Conservation (phyloP, 768 basidiomycete species). For the Podaxis sp. region DNA sequence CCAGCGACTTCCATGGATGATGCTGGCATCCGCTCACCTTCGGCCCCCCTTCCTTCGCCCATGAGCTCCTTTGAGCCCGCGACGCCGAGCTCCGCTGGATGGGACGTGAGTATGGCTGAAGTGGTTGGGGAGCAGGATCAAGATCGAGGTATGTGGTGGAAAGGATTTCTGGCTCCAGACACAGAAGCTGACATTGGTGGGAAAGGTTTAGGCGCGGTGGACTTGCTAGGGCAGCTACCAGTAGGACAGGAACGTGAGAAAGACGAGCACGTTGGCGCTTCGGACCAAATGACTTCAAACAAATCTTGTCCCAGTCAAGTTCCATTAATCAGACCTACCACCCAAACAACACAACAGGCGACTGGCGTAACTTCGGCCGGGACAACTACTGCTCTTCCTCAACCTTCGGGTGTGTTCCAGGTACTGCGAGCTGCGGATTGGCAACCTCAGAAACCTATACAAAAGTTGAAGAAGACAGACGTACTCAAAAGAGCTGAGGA, state of each 20-base stretch:
- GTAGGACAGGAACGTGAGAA: constrained; percentile 24
- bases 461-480: constrained; percentile 25
- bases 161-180: constrained; percentile 14
- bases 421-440: constrained; percentile 1
- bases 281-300: not conserved
- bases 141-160: constrained; percentile 23
- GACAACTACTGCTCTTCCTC: not conserved
- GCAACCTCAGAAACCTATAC: constrained; percentile 8
- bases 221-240: constrained; percentile 11
- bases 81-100: constrained; percentile 35
- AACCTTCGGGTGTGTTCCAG: constrained; percentile 6
- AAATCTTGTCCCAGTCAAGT: not conserved
- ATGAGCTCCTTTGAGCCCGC: constrained; percentile 32
- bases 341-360: not conserved
- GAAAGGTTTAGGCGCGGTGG: constrained; percentile 13
- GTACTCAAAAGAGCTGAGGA: constrained; percentile 53
- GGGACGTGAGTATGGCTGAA: constrained; percentile 34
- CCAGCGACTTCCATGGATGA: not conserved
- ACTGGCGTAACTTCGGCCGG: not conserved
- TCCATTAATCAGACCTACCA: not conserved
- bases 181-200: not conserved
- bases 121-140: constrained; percentile 17
- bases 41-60: constrained; percentile 29
- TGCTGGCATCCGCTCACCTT: constrained; percentile 16
- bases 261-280: not conserved